Conservation (phyloP, 768 basidiomycete species). For the Pisolithus microcarpus region DNA sequence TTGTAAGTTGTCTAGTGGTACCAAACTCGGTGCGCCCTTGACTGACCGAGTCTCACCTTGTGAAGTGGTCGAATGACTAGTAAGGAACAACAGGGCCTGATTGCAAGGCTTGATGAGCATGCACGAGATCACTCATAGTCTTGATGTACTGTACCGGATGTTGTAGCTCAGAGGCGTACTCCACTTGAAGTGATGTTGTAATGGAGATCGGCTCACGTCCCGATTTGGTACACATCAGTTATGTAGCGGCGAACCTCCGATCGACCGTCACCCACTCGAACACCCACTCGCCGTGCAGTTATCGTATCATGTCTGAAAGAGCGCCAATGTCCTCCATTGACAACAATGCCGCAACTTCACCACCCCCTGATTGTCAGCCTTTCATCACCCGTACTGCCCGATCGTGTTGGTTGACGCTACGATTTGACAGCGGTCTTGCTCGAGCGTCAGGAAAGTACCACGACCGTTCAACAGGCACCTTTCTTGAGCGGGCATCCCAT, state of each 20-base stretch:
- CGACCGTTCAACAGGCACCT: constrained; percentile 3
- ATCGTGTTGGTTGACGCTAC: not conserved
- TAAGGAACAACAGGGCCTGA: constrained; percentile 37
- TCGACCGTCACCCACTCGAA: too few species aligned
- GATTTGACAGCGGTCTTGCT: constrained; percentile 10
- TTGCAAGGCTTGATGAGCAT: constrained; percentile 36
- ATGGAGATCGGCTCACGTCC: too few species aligned
- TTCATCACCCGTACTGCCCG: not conserved
- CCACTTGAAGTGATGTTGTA: too few species aligned
- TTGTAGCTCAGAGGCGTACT: too few species aligned
- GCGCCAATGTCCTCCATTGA: not conserved
- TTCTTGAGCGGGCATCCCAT: constrained; percentile 25
- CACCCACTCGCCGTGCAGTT: too few species aligned
- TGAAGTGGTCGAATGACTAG: constrained; percentile 33
- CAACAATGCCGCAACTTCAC: not conserved
- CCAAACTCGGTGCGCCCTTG: not conserved
- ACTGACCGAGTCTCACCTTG: constrained; percentile 9
- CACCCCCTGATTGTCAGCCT: not conserved
- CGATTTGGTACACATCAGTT: too few species aligned
- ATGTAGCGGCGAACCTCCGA: too few species aligned
- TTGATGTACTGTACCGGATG: not conserved
- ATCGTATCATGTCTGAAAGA: constrained; percentile 2
- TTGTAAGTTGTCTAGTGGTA: constrained; percentile 43
- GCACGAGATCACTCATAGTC: constrained; percentile 8
- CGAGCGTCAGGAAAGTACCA: constrained; percentile 5